Percentiles rank a stretch among this genome's conserved stretches.
Conservation (phyloP, 495 filamentous ascomycete genomes). For the Hypoxylon cercidicola region DNA sequence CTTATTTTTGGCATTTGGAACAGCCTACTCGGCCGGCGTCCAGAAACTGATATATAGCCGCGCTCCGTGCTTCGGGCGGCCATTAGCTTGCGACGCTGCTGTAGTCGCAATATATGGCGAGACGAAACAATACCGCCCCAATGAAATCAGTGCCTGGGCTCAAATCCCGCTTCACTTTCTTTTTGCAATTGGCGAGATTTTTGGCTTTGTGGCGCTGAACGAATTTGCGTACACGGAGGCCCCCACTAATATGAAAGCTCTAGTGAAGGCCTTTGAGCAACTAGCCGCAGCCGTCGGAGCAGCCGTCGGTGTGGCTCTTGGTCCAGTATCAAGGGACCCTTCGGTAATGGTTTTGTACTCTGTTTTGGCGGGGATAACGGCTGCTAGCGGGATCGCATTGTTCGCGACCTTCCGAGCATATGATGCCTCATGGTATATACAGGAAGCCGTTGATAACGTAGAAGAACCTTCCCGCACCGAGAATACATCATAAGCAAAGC, state of each 20-base stretch:
- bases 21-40: conserved; percentile 14
- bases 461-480: not conserved
- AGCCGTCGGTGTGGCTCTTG: conserved; percentile 54
- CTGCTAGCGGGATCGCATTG: not conserved
- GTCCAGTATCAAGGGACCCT: conserved; percentile 54
- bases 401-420: conserved; percentile 1
- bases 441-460: not conserved
- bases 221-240: conserved; percentile 65
- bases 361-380: conserved; percentile 43
- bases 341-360: conserved; percentile 58
- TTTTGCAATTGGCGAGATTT: conserved; percentile 51
- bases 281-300: conserved; percentile 54
- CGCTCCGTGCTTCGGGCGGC: not conserved
- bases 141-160: conserved; percentile 49
- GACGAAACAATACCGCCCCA: conserved; percentile 35
- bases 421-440: not conserved
- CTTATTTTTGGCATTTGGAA: conserved; percentile 44
- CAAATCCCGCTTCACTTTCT: conserved; percentile 54
- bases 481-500: too few species aligned
- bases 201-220: conserved; percentile 50
- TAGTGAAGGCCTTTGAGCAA: conserved; percentile 51
- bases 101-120: not conserved
- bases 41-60: conserved; percentile 43
- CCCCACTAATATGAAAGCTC: conserved; percentile 44
- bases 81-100: not conserved